Evolutionary conservation across 2,329 filamentous ascomycete genomes (phyloP).

Genomic region (Aspergillus novoparasiticus): DNA sequence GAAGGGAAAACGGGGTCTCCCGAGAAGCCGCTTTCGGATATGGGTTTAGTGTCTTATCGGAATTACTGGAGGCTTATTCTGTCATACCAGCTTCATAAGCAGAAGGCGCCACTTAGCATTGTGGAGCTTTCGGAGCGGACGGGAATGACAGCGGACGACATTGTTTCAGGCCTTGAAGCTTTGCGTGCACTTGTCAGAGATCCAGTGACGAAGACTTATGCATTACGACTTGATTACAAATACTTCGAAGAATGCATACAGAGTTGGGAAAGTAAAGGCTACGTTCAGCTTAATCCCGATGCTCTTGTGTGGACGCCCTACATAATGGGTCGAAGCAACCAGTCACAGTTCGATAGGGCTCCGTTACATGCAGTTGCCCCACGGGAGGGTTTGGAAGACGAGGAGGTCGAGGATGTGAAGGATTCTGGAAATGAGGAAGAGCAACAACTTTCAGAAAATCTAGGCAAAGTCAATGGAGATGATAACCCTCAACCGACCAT

Average conservation of each 20-base stretch:
- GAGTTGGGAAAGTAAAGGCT: constrained; percentile 86
- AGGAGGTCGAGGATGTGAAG: constrained; percentile 34
- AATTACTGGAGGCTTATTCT: constrained; percentile 95
- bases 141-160: constrained; percentile 94
- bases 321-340: constrained; percentile 86
- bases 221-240: constrained; percentile 79
- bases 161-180: constrained; percentile 89
- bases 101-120: constrained; percentile 59
- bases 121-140: constrained; percentile 73
- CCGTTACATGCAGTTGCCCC: constrained; percentile 86
- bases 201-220: constrained; percentile 84
- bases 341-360: constrained; percentile 79
- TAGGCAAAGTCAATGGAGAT: constrained; percentile 14
- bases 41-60: constrained; percentile 94
- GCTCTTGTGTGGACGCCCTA: constrained; percentile 94
- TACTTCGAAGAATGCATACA: constrained; percentile 86
- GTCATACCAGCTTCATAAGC: constrained; percentile 76
- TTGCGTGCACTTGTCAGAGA: constrained; percentile 87
- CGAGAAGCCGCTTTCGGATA: constrained; percentile 95
- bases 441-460: constrained; percentile 9
- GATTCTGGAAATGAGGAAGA: constrained; percentile 24
- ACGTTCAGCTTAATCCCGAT: constrained; percentile 79
- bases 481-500: constrained; percentile 11
- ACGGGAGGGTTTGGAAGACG: constrained; percentile 62
- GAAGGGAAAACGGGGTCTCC: constrained; percentile 94